Conservation (phyloP, 176 grass and related monocot genomes). For the Oryza longistaminata region DNA sequence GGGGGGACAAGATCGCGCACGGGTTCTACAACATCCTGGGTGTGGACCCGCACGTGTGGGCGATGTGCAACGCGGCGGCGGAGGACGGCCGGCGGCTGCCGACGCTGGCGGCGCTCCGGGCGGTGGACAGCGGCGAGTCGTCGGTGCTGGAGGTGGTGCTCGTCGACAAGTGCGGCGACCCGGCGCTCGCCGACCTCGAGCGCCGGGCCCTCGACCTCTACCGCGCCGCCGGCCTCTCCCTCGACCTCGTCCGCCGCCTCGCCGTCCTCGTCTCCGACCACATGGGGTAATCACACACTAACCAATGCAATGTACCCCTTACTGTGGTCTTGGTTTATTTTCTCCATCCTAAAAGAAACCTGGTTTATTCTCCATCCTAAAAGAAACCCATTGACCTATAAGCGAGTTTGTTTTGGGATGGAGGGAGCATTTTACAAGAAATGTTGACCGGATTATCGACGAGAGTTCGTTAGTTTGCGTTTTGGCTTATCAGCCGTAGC, state of each 20-base stretch:
- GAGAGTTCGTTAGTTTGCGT: too few species aligned
- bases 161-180: conserved; percentile 64
- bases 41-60: conserved; percentile 89
- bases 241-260: conserved; percentile 67
- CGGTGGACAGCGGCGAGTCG: conserved; percentile 57
- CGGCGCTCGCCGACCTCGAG: conserved; percentile 64
- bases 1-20: conserved; percentile 70
- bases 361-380: too few species aligned
- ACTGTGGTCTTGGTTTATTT: background rate
- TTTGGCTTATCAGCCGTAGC: too few species aligned
- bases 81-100: conserved; percentile 69
- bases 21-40: conserved; percentile 96
- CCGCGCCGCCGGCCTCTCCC: conserved; percentile 48
- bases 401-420: too few species aligned
- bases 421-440: background rate
- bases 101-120: conserved; percentile 61
- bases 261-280: conserved; percentile 78
- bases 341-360: too few species aligned
- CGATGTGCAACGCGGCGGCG: conserved; percentile 74
- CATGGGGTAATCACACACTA: conserved; percentile 61
- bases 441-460: background rate
- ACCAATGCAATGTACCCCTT: too few species aligned
- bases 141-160: conserved; percentile 84
- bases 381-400: too few species aligned
- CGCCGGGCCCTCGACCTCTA: conserved; percentile 51